A percentile compares a stretch with the other conserved stretches of the same genome.
Evolutionary conservation across 805 yeast species (phyloP).

Genomic region (Monosporozyma solicola): DNA sequence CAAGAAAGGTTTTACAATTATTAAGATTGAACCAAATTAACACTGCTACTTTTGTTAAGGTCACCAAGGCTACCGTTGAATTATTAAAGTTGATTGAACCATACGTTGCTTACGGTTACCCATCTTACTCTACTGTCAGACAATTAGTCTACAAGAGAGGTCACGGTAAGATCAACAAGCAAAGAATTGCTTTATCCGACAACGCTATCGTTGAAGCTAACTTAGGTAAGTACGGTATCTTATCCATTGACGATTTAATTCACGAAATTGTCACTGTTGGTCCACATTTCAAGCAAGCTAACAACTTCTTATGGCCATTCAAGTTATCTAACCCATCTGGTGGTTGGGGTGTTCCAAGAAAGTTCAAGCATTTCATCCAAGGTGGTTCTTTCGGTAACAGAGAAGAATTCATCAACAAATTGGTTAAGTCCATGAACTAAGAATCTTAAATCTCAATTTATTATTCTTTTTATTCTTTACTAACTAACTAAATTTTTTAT

Average conservation of each 20-base stretch:
- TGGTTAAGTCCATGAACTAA: constrained; percentile 90
- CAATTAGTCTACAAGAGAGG: constrained; percentile 96
- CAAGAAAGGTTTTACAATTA: constrained; percentile 95
- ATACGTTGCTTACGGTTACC: constrained; percentile 96
- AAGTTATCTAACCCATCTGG: constrained; percentile 93
- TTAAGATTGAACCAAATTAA: constrained; percentile 89
- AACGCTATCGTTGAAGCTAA: constrained; percentile 80
- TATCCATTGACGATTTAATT: constrained; percentile 85
- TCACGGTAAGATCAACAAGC: constrained; percentile 93
- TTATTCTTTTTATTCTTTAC: background rate
- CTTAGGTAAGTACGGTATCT: constrained; percentile 89
- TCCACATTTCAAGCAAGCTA: constrained; percentile 97
- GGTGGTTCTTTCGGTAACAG: constrained; percentile 99
- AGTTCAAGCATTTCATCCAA: constrained; percentile 94
- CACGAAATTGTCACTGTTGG: constrained; percentile 95
- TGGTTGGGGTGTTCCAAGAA: constrained; percentile 96
- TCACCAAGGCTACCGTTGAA: constrained; percentile 92
- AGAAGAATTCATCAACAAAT: constrained; percentile 90
- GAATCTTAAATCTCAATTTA: constrained; percentile 4
- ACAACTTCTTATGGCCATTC: constrained; percentile 98
- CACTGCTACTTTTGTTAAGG: constrained; percentile 90
- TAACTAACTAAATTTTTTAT: background rate
- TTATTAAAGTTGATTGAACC: constrained; percentile 91
- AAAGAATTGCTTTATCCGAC: constrained; percentile 84
- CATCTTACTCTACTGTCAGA: constrained; percentile 84